A percentile compares a stretch with the other conserved stretches of the same genome.
Evolutionary conservation across 2,329 filamentous ascomycete genomes (phyloP).

Genomic region (Verticillium dahliae): DNA sequence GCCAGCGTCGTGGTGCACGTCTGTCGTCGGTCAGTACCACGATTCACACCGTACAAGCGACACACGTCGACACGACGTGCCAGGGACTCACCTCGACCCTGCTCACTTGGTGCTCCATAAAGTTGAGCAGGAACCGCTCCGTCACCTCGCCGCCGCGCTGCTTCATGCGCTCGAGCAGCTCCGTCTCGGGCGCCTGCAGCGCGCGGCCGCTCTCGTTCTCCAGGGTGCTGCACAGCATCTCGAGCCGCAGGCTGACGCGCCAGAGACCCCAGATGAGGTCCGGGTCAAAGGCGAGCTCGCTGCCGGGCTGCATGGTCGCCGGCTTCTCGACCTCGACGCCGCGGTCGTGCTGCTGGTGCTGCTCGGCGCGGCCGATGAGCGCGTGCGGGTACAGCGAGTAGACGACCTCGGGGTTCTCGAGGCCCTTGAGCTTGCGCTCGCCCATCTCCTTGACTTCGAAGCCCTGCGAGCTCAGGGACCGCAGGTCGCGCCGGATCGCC

Average conservation of each 20-base stretch:
- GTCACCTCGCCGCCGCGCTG: slow-evolving; percentile 74
- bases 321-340: slow-evolving; percentile 42
- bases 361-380: slow-evolving; percentile 71
- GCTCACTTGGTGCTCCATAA: slow-evolving; percentile 91
- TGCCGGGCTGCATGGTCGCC: slow-evolving; percentile 55
- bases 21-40: slow-evolving; percentile 36
- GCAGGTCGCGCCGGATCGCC: slow-evolving; percentile 79
- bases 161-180: slow-evolving; percentile 65
- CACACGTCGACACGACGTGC: not conserved
- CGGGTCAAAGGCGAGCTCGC: slow-evolving; percentile 69
- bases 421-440: slow-evolving; percentile 88
- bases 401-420: slow-evolving; percentile 94
- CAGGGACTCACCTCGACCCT: slow-evolving; percentile 77
- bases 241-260: slow-evolving; percentile 80
- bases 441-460: slow-evolving; percentile 97
- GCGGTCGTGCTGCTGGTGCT: slow-evolving; percentile 50
- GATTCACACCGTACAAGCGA: not conserved
- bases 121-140: slow-evolving; percentile 79
- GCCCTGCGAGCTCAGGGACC: slow-evolving; percentile 80
- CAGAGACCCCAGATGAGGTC: slow-evolving; percentile 85
- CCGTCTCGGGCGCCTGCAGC: slow-evolving; percentile 74
- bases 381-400: slow-evolving; percentile 93
- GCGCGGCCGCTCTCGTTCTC: slow-evolving; percentile 59
- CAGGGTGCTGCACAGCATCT: slow-evolving; percentile 88
- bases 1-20: slow-evolving; percentile 74